Percentiles rank a stretch among this genome's conserved stretches.
Conservation (phyloP, 2,329 filamentous ascomycete genomes). For the Clarireedia hainanense region DNA sequence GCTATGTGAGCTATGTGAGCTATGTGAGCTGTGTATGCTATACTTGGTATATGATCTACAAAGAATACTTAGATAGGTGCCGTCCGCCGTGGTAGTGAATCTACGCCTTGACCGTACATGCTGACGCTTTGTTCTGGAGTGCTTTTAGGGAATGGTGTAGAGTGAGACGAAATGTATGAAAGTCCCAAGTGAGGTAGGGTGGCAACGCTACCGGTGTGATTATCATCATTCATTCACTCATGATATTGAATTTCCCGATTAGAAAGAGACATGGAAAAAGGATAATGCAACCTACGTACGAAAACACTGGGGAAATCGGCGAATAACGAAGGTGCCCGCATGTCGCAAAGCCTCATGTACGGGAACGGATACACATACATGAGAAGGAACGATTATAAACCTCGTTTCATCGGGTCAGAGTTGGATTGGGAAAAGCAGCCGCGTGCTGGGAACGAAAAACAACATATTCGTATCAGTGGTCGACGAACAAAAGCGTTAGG, state of each 20-base stretch:
- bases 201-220: background rate
- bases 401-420: background rate
- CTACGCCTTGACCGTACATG: background rate
- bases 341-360: background rate
- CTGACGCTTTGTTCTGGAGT: background rate
- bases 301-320: background rate
- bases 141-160: background rate
- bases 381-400: background rate
- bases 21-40: background rate
- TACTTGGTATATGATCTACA: background rate
- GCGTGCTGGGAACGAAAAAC: background rate
- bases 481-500: background rate
- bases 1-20: background rate
- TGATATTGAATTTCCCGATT: background rate
- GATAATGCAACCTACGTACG: background rate
- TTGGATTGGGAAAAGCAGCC: background rate
- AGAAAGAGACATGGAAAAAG: background rate
- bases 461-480: background rate
- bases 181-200: background rate
- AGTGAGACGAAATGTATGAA: background rate
- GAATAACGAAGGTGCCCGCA: slow-evolving; percentile 5
- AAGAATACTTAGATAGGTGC: background rate
- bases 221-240: background rate
- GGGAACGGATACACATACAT: background rate
- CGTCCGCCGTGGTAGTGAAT: background rate